Base-by-base conservation (phyloP, 148 eudicot genomes). In the Cornus florida region DNA sequence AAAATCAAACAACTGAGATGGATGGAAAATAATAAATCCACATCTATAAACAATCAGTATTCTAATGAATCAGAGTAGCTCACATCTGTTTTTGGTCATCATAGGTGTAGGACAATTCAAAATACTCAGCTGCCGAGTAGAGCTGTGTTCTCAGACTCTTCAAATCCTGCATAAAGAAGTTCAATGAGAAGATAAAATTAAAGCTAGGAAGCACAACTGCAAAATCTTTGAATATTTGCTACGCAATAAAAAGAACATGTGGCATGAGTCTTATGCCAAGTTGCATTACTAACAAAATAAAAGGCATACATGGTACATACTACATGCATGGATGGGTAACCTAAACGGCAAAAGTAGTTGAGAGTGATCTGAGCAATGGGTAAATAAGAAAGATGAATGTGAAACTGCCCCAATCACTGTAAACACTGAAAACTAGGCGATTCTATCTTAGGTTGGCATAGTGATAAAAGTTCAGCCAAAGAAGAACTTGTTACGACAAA, bases 61-160 rank as follows among this genome's bases (percentile, higher is more conserved):
- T 67, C 70, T 67, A 31, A 13, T 67, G 14, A 24, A 24, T 67
- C 19, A 17, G 32, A 31, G 48, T 24, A 70, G 81, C 94, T 92
- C 73, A 92, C 97, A 86, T 77, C 60, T 89, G 87, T 77, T 91
- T 89, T 86, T 91, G 90, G 79, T 89, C 90, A 68, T 92, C 92
- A 19, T 88, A 88, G 35, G 82, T 81, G 85, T 89, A 91, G 32
- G 97, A 89, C 67, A 83, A 35, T 74, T 92, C 97, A 79, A 92
- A 96, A 79, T 92, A 96, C 83, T 96, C 99, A 22, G 99, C 99
- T 69, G 99, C 99, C 31, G 98, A 84, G 83, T 95, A 93, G 56
- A 95, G 79, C 80, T 95, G 99, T 28, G 90, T 84, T 77, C 95
- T 86, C 86, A 95, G 77, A 84, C 93, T 92, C 89, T 88, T 92